Base-by-base conservation (phyloP, 306 rosid genomes). In the Glycine latifolia region DNA sequence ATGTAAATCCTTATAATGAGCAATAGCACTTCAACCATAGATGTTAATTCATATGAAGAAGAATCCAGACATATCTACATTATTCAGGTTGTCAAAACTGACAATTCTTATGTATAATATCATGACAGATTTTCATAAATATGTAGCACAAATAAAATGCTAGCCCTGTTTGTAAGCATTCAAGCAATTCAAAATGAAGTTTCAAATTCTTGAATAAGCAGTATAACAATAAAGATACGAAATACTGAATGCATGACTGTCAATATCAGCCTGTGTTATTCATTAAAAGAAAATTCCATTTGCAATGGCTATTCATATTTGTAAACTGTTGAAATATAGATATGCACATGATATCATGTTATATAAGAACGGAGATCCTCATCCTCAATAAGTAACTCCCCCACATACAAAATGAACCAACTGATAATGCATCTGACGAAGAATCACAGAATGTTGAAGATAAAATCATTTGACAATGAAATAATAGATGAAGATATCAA, bases 1-100 rank as follows among this genome's bases (percentile, higher is more conserved):
- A 12, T 5, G 39, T 50, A 65, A 53, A 55, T 26, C 69, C 16
- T 73, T 50, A 31, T 41, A 73, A 53, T 13, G 43, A 26, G 37
- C 56, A 74, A 65, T 43, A 59, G 17, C 70, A 72, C 61, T 70
- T 17, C n/a, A 62, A 60, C 79, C 73, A 81, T 54, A 52, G 10
- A 50, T 9, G 65, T 15, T 59, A 20, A 31, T 20, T 20, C 59
- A 55, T 16, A 16, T 15, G 65, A 41, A 37, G 44, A 79, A 69
- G 31, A 71, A 59, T 69, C 37, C 52, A 62, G 15, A 53, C 15
- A 70, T 74, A 59, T 67, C 54, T 31, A 77, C 33, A 77, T 54
- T 49, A 17, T 41, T 65, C 35, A 35, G 48, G 71, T 3, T 47
- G 63, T 44, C 83, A 71, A 35, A 55, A 67, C 17, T 47, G 71